These are phyloP conservation scores for Chlorella sp. DNA, from an alignment of 139 green algal genomes.

Conservation along the genomic window DNA sequence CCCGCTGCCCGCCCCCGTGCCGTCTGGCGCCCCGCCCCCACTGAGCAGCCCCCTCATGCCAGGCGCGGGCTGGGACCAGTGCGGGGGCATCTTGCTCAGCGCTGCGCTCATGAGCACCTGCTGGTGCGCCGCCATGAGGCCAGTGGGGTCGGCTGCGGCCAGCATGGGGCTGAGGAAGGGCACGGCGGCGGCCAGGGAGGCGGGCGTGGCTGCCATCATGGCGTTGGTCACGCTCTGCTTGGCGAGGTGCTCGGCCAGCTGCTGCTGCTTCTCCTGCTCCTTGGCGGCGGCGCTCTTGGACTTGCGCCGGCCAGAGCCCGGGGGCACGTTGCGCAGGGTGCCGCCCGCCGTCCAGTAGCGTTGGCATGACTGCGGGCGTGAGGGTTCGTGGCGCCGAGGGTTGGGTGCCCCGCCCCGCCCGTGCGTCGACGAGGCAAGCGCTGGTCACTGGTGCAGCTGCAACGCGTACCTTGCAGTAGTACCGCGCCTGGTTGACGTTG, in stretches of 20 bases:
- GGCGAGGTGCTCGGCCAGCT: background rate
- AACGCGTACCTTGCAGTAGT: slow-evolving; percentile 81
- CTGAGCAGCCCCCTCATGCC: too few species aligned
- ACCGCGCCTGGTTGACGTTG: slow-evolving; percentile 89
- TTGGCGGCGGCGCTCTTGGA: slow-evolving; percentile 25
- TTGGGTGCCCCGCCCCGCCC: too few species aligned
- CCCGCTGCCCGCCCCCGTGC: too few species aligned
- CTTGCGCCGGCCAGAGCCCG: slow-evolving; percentile 79
- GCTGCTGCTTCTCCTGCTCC: background rate
- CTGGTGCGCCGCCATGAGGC: too few species aligned
- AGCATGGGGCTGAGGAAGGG: background rate
- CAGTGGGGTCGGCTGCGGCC: too few species aligned
- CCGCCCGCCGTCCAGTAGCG: slow-evolving; percentile 92
- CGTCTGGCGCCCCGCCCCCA: too few species aligned
- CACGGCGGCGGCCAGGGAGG: background rate
- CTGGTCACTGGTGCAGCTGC: too few species aligned
- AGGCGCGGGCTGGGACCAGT: too few species aligned
- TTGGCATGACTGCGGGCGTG: slow-evolving; percentile 74
- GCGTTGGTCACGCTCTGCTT: background rate
- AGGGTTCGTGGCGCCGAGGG: too few species aligned
- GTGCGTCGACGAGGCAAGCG: too few species aligned
- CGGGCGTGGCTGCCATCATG: background rate
- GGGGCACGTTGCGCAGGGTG: slow-evolving; percentile 81
- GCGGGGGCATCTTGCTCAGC: too few species aligned
- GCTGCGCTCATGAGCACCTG: too few species aligned